Evolutionary conservation across 768 basidiomycete species (phyloP).

Genomic region (Lentinula sp.): DNA sequence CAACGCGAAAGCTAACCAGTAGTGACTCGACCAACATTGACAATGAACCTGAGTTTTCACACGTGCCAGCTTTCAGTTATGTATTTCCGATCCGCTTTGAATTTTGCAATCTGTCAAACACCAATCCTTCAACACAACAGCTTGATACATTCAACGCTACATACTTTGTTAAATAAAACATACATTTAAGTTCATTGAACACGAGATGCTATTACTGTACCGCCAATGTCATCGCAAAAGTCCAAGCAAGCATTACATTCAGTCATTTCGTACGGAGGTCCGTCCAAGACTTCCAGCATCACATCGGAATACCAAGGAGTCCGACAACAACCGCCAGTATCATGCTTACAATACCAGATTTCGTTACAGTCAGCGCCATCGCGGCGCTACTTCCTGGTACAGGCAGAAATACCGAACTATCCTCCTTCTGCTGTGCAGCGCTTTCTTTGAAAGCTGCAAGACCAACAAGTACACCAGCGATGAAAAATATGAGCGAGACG

Average conservation of each 20-base stretch:
- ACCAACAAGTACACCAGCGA: constrained; percentile 69
- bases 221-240: not conserved
- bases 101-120: too few species aligned
- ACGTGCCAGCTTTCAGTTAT: not conserved
- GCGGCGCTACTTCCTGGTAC: constrained; percentile 39
- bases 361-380: not conserved
- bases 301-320: not conserved
- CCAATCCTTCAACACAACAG: not conserved
- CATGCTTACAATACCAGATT: constrained; percentile 4
- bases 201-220: not conserved
- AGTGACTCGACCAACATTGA: not conserved
- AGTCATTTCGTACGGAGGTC: not conserved
- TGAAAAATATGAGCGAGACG: constrained; percentile 69
- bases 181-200: not conserved
- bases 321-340: not conserved
- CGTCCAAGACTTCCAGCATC: not conserved
- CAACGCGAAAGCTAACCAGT: not conserved
- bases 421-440: constrained; percentile 43
- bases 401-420: constrained; percentile 54
- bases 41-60: not conserved
- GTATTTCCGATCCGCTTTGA: too few species aligned
- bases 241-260: not conserved
- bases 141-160: not conserved
- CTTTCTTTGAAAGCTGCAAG: constrained; percentile 77
- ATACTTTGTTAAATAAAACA: not conserved